Percentiles rank a stretch among this genome's conserved stretches.
phyloP scores from a whole-genome alignment of 2,329 filamentous ascomycete species.

The Dothiorella sarmentorum region DNA sequence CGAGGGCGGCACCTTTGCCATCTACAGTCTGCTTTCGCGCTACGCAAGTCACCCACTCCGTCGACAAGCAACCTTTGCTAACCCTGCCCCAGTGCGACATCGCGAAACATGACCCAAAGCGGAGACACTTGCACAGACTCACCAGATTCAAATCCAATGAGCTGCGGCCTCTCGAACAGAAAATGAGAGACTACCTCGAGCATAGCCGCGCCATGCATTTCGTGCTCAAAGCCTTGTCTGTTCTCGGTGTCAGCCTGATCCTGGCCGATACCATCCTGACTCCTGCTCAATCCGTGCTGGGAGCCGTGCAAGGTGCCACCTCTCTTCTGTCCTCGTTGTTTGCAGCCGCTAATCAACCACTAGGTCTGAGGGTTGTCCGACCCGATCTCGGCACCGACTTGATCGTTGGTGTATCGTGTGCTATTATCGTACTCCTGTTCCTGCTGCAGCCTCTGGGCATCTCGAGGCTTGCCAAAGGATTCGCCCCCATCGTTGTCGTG shows the following conservation, averaged over 20 bases:
- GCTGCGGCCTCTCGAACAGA: slow-evolving; percentile 50
- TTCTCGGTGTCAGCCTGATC: slow-evolving; percentile 65
- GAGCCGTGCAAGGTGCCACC: slow-evolving; percentile 60
- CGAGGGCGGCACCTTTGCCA: slow-evolving; percentile 66
- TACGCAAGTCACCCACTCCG: slow-evolving; percentile 42
- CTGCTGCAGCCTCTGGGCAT: slow-evolving; percentile 63
- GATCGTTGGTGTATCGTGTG: slow-evolving; percentile 62
- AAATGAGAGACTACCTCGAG: slow-evolving; percentile 57
- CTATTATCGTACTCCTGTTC: slow-evolving; percentile 63
- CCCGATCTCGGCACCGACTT: slow-evolving; percentile 53
- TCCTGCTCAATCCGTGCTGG: slow-evolving; percentile 66
- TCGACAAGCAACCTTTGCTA: neutral
- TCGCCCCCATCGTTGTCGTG: slow-evolving; percentile 64
- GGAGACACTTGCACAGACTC: slow-evolving; percentile 55
- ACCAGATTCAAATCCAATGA: slow-evolving; percentile 58
- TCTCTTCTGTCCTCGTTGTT: neutral
- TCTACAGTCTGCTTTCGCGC: slow-evolving; percentile 60
- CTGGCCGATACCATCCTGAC: slow-evolving; percentile 65
- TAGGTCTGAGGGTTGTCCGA: slow-evolving; percentile 52
- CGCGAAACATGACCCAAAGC: slow-evolving; percentile 53
- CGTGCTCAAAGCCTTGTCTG: slow-evolving; percentile 59
- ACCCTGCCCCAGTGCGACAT: slow-evolving; percentile 52
- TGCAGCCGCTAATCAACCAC: neutral
- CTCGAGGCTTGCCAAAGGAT: slow-evolving; percentile 55
- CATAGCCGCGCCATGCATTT: slow-evolving; percentile 50